A percentile compares a stretch with the other conserved stretches of the same genome.
Conservation (phyloP, 306 rosid genomes). For the Mucuna pruriens region DNA sequence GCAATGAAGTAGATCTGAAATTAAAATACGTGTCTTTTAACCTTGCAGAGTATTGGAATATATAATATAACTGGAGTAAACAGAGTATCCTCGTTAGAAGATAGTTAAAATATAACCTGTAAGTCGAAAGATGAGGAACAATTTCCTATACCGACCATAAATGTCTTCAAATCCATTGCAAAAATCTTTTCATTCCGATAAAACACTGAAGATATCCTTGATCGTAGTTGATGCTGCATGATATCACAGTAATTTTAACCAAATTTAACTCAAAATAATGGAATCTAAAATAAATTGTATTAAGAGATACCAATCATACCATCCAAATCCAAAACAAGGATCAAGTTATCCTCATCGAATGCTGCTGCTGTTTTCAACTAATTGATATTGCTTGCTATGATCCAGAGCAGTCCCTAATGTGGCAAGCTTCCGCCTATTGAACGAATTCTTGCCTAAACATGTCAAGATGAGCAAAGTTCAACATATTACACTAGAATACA, state of each 20-base stretch:
- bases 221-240: conserved; percentile 74
- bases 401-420: conserved; percentile 57
- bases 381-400: conserved; percentile 78
- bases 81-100: background rate
- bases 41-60: conserved; percentile 6
- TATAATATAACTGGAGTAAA: background rate
- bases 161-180: conserved; percentile 79
- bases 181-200: conserved; percentile 52
- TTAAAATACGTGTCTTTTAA: background rate
- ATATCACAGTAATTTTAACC: background rate
- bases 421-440: conserved; percentile 62
- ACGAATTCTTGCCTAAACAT: conserved; percentile 60
- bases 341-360: conserved; percentile 72
- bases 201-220: conserved; percentile 71
- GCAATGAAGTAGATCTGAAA: conserved; percentile 78
- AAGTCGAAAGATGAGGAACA: conserved; percentile 62
- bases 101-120: conserved; percentile 50
- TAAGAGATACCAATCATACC: conserved; percentile 57
- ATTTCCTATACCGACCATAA: conserved; percentile 62
- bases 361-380: conserved; percentile 69
- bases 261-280: conserved; percentile 3
- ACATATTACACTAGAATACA: conserved; percentile 31
- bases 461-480: conserved; percentile 39
- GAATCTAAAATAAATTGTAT: background rate
- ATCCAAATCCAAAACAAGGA: conserved; percentile 82